phyloP scores from a whole-genome alignment of 2,329 filamentous ascomycete species.

The Pyrenochaeta sp. region DNA sequence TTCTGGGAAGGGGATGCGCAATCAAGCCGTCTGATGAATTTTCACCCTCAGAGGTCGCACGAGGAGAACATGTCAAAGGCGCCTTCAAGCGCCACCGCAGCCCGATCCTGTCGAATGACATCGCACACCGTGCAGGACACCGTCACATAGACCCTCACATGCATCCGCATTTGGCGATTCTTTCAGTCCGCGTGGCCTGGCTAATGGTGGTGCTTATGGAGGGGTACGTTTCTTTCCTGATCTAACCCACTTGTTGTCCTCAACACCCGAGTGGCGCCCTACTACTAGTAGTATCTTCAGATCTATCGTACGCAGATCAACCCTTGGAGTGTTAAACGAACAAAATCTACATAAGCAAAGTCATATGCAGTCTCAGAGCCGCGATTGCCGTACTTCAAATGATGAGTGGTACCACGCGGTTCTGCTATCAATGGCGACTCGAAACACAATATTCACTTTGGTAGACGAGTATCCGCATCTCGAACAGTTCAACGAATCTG shows the following conservation, averaged over 20 bases:
- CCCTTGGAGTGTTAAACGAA: not conserved
- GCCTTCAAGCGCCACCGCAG: slow-evolving; percentile 21
- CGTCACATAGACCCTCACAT: slow-evolving; percentile 18
- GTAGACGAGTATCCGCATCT: not conserved
- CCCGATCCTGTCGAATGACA: slow-evolving; percentile 26
- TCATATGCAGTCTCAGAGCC: not conserved
- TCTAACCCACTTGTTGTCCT: slow-evolving; percentile 6
- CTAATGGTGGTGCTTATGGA: slow-evolving; percentile 14
- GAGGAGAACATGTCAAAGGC: slow-evolving; percentile 17
- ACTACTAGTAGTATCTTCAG: not conserved
- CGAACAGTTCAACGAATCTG: not conserved
- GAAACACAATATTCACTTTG: not conserved
- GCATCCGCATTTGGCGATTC: slow-evolving; percentile 16
- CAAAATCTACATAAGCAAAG: not conserved
- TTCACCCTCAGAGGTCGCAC: slow-evolving; percentile 26
- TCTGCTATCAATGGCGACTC: not conserved
- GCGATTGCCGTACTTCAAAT: not conserved
- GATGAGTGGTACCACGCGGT: not conserved
- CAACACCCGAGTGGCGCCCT: slow-evolving; percentile 13
- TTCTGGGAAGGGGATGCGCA: slow-evolving; percentile 13
- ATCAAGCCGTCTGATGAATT: slow-evolving; percentile 6
- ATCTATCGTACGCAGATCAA: not conserved
- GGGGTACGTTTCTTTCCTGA: slow-evolving; percentile 7
- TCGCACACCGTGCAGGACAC: slow-evolving; percentile 19
- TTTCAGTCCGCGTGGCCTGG: slow-evolving; percentile 14